Conservation (phyloP, 208 protist species). For the Leishmania gerbilli region DNA sequence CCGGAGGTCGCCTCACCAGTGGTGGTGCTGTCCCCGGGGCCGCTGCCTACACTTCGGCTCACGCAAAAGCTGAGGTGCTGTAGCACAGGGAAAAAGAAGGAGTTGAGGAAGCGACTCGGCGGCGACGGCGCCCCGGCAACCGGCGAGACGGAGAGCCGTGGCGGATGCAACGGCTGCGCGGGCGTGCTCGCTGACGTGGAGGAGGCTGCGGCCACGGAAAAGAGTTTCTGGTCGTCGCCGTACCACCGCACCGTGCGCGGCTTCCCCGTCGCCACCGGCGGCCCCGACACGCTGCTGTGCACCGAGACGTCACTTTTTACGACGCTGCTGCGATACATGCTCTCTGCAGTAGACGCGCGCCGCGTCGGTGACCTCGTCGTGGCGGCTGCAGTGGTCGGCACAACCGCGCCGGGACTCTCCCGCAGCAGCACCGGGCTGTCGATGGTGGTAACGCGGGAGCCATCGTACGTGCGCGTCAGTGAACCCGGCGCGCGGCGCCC, state of each 20-base stretch:
- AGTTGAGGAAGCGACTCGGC: not conserved
- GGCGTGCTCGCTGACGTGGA: not conserved
- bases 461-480: constrained; percentile 29
- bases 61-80: constrained; percentile 18
- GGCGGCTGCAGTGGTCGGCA: not conserved
- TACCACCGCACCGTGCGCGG: not conserved
- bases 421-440: constrained; percentile 7
- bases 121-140: not conserved
- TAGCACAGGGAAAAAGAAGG: constrained; percentile 1
- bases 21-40: constrained; percentile 6
- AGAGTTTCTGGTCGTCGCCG: not conserved
- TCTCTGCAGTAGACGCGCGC: not conserved
- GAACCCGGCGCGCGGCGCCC: constrained; percentile 9
- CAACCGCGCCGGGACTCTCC: not conserved
- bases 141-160: not conserved
- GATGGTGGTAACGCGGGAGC: not conserved
- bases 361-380: not conserved
- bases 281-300: not conserved
- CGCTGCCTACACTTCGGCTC: constrained; percentile 14
- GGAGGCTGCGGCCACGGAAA: not conserved
- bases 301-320: constrained; percentile 12
- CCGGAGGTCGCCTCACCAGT: not conserved
- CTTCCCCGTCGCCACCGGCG: not conserved
- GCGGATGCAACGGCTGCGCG: not conserved
- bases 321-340: constrained; percentile 5